Percentiles rank a stretch among this genome's conserved stretches.
These are phyloP conservation scores for Aethionema arabicum DNA, from an alignment of 345 rosid species.

Conservation along the genomic window DNA sequence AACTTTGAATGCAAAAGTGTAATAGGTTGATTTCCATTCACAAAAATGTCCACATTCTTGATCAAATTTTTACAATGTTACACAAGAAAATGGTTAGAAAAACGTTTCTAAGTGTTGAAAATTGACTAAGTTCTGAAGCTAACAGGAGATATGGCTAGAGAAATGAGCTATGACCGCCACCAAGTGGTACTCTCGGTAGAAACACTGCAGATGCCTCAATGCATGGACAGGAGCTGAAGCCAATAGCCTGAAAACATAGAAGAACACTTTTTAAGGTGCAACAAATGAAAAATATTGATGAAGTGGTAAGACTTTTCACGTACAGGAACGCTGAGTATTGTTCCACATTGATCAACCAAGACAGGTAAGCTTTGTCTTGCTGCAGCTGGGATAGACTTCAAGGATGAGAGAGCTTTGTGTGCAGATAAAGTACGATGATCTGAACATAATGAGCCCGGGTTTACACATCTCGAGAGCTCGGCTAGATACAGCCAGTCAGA, in stretches of 20 bases:
- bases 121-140: neutral
- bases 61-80: conserved; percentile 29
- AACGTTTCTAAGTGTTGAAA: conserved; percentile 16
- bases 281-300: neutral
- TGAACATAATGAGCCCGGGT: too few relatives aligned
- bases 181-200: conserved; percentile 81
- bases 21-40: neutral
- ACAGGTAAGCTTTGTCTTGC: conserved; percentile 84
- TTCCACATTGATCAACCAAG: conserved; percentile 51
- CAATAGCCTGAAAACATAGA: conserved; percentile 54
- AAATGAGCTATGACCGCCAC: conserved; percentile 77
- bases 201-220: conserved; percentile 50
- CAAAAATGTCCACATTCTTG: conserved; percentile 28
- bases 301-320: conserved; percentile 22
- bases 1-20: conserved; percentile 23
- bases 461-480: conserved; percentile 45
- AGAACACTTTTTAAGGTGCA: neutral
- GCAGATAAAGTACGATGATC: conserved; percentile 49
- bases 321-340: conserved; percentile 72
- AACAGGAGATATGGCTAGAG: conserved; percentile 31
- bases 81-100: neutral
- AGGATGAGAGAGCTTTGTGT: conserved; percentile 42
- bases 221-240: conserved; percentile 68
- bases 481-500: conserved; percentile 79
- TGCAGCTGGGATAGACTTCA: conserved; percentile 65